Base-by-base conservation (phyloP, 1,284 basidiomycete species). In the Wallemia ichthyophaga region DNA sequence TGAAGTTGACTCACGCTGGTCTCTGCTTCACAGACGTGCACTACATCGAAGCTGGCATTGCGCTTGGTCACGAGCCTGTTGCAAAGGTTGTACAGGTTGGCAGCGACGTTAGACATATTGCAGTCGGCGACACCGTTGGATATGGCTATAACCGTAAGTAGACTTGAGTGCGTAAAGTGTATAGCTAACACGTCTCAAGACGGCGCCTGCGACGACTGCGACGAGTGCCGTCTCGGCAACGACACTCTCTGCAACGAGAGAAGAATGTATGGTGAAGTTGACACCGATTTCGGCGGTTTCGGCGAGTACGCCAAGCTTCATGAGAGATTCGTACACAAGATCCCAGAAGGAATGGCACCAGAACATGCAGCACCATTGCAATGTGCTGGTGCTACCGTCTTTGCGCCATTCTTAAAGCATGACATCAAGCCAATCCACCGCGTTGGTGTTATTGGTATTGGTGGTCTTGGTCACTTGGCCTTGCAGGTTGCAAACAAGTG, bases 41-140 rank as follows among this genome's bases (percentile, higher is more conserved):
- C 53, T 57, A n/a, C 25, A 37, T 59, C 23, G 33, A 61, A 23
- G 62, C 59, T 28, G 61, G 62, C 24, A 61, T 59, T 1, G 64
- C 66, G 17, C 65, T 70, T 11, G 73, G 73, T 17, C 73, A 75
- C 66, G 74, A 75, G 66, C 72, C 74, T 61, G 68, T 74, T 56
- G 73, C 73, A 58, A 65, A 62, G 24, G 73, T 70, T 28, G 65
- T 69, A 21, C 63, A 65, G 17, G 69, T 70, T 17, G 71, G 71
- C 25, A 57, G 60, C 7, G 64, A 68, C 54, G 70, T 71, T 59
- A 64, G 65, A 60, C 68, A 68, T 61, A 67, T 73, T 64, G 70
- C 72, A 64, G 72, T 70, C 32, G 68, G 70, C 58, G 69, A 74
- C 64, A 62, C 67, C 7, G 70, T 67, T 54, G 71, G 70, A 56